Base-by-base conservation (phyloP, 345 rosid species). In the Bruguiera gymnorhiza region DNA sequence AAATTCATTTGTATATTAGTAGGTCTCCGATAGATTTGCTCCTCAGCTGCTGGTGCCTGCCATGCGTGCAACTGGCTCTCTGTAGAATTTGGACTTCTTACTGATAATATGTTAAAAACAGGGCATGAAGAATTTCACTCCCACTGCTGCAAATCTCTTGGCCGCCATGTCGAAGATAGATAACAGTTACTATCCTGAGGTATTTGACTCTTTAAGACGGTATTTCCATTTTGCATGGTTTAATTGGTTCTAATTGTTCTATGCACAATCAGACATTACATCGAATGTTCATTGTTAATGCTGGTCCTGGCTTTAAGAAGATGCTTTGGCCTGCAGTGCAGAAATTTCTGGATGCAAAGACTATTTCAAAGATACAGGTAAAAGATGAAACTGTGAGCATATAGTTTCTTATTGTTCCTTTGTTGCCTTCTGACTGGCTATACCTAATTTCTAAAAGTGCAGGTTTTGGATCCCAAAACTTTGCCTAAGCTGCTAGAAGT, bases 261-360 rank as follows among this genome's bases (percentile, higher is more conserved):
- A 46, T 30, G 11, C 57, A 13, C 72, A 67, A 53, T 74, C 88
- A 95, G 98, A 95, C 99, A 36, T 80, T 95, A 69, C 87, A 95
- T 73, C 78, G 87, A 56, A 88, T 95, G 99, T 92, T 84, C 75
- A 68, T 95, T 72, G 96, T 95, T 69, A 95, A 95, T 76, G 98
- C 99, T 62, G 98, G 98, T 68, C 82, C 98, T 65, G 97, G 91
- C 62, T 95, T 95, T 85, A 95, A 90, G 77, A 90, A 83, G 80
- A 82, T 92, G 96, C 96, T 95, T 74, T 95, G 97, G 99, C 99
- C 98, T 76, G 92, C 96, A 54, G 99, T 97, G 8, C 99, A 95
- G 78, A 95, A 92, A 66, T 84, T 90, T 84, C 94, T 95, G 62
- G 99, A 95, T 73, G 75, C 85, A 78, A 90, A 85, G 80, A 95